These are phyloP conservation scores for Papilionanthe hybrid DNA, from an alignment of 116 monocot species.

Conservation along the genomic window DNA sequence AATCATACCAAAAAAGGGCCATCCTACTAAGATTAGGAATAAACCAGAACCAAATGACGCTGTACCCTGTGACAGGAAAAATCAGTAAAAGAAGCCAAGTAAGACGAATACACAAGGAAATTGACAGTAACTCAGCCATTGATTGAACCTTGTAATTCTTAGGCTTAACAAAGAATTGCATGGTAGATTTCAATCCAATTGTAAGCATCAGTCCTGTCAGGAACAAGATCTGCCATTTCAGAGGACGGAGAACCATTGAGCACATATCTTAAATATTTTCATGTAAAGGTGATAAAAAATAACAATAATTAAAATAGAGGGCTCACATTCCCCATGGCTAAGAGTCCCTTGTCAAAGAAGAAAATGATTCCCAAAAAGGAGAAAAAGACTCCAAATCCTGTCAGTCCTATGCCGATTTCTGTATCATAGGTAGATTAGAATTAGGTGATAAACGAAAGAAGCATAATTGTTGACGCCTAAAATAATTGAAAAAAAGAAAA, in stretches of 20 bases:
- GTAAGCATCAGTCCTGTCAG: conserved; percentile 85
- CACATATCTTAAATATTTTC: neutral
- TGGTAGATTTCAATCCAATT: conserved; percentile 88
- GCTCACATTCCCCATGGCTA: conserved; percentile 87
- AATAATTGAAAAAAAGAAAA: too few species aligned
- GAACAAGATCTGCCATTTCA: conserved; percentile 68
- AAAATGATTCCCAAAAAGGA: conserved; percentile 74
- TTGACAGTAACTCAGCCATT: neutral
- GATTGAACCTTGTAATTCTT: conserved; percentile 82
- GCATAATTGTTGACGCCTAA: neutral
- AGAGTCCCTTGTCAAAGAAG: conserved; percentile 76
- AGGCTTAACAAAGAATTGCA: conserved; percentile 87
- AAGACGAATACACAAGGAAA: neutral
- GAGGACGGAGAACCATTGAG: neutral
- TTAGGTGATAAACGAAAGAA: neutral
- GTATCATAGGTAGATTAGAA: conserved; percentile 9
- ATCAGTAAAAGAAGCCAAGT: neutral
- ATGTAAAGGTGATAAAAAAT: neutral
- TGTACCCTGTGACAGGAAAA: conserved; percentile 51
- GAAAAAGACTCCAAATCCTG: conserved; percentile 82
- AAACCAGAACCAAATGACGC: conserved; percentile 86
- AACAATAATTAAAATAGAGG: neutral
- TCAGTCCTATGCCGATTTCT: conserved; percentile 84
- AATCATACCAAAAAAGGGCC: conserved; percentile 87
- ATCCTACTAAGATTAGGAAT: conserved; percentile 75